Conservation (phyloP, 1,139 yeast species). For the Candida sanyaensis region DNA sequence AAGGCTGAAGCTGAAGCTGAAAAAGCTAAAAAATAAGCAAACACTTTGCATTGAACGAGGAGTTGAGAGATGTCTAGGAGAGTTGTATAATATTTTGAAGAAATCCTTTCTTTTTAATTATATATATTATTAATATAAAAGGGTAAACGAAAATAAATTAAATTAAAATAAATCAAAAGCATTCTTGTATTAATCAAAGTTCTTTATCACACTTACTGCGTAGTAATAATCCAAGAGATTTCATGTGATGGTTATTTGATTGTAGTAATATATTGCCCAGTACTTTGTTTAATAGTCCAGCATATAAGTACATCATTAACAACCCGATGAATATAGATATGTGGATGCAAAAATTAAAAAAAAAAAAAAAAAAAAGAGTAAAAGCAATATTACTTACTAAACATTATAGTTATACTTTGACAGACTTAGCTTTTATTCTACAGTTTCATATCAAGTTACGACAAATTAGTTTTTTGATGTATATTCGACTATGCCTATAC, state of each 20-base stretch:
- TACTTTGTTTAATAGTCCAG: no score
- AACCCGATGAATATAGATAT: not conserved
- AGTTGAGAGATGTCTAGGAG: constrained; percentile 8
- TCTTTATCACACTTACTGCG: no score
- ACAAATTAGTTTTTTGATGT: not conserved
- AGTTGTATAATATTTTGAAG: constrained; percentile 9
- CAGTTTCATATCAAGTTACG: not conserved
- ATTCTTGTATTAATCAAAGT: not conserved
- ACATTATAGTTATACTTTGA: not conserved
- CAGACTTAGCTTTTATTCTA: not conserved
- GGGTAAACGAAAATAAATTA: constrained; percentile 4
- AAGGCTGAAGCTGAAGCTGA: constrained; percentile 99
- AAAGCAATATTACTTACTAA: no score
- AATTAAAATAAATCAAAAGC: not conserved
- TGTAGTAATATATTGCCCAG: no score
- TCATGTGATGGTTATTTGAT: no score
- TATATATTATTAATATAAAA: constrained; percentile 10
- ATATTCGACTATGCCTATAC: constrained; percentile 3
- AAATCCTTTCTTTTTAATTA: constrained; percentile 9
- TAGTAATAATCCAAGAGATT: no score
- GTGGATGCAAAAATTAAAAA: not conserved
- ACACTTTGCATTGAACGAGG: constrained; percentile 6
- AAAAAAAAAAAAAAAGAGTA: not conserved
- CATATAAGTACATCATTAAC: no score
- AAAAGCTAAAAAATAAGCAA: constrained; percentile 81